phyloP scores from a whole-genome alignment of 345 rosid species.

The Eucalyptus guilfoylei region DNA sequence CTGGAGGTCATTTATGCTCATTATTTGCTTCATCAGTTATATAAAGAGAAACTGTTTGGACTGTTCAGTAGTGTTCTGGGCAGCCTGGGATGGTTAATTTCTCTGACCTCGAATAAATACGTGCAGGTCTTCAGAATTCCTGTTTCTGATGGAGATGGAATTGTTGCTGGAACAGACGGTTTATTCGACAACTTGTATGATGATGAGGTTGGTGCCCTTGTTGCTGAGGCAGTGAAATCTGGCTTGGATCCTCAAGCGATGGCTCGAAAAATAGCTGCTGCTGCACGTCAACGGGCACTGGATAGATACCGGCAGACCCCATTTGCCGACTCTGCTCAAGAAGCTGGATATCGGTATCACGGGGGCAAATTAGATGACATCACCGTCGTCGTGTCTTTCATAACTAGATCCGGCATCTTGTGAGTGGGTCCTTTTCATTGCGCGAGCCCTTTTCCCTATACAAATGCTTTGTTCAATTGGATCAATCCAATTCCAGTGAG shows the following conservation, averaged over 20 bases:
- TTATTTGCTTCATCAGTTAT: not conserved
- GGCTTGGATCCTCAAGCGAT: constrained; percentile 60
- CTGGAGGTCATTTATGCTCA: not conserved
- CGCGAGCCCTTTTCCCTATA: not conserved
- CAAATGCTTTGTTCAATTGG: not conserved
- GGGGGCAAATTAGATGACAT: constrained; percentile 99
- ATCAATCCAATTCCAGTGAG: not conserved
- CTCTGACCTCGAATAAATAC: not conserved
- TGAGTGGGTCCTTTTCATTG: not conserved
- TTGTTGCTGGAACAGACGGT: constrained; percentile 95
- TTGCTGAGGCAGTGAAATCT: constrained; percentile 64
- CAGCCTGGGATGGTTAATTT: not conserved
- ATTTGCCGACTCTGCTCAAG: constrained; percentile 81
- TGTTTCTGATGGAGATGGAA: constrained; percentile 67
- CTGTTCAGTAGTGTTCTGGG: not conserved
- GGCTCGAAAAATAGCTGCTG: constrained; percentile 78
- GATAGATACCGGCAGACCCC: constrained; percentile 77
- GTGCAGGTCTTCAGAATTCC: constrained; percentile 67
- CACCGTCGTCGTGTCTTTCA: constrained; percentile 78
- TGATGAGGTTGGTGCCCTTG: constrained; percentile 67
- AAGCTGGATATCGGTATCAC: constrained; percentile 76
- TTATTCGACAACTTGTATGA: constrained; percentile 83
- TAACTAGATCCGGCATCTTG: constrained; percentile 11
- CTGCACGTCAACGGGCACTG: constrained; percentile 72
- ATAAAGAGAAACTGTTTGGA: not conserved